Conservation (phyloP, 345 rosid species). For the Euphorbia lathyris region DNA sequence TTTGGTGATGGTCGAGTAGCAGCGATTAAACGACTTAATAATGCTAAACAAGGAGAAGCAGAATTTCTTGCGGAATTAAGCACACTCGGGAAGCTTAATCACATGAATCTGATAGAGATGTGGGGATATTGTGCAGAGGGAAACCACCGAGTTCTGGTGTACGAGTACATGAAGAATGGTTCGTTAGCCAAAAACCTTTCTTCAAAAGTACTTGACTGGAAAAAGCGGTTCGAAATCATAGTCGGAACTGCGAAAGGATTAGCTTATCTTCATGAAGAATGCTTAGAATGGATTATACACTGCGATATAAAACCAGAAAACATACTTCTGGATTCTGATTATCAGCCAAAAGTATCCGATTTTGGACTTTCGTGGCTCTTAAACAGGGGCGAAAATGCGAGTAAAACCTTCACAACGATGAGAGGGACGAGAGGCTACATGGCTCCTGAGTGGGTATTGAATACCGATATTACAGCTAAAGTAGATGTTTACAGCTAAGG, state of each 20-base stretch:
- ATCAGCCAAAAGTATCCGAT: background rate
- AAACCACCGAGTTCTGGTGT: slow-evolving; percentile 3
- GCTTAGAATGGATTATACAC: slow-evolving; percentile 2
- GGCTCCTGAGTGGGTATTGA: slow-evolving; percentile 7
- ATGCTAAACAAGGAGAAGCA: slow-evolving; percentile 1
- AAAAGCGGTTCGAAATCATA: background rate
- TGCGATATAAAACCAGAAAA: slow-evolving; percentile 5
- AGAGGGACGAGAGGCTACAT: slow-evolving; percentile 5
- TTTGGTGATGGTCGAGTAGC: slow-evolving; percentile 13
- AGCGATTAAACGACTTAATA: slow-evolving; percentile 1
- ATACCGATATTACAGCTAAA: background rate
- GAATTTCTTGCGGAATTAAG: slow-evolving; percentile 8
- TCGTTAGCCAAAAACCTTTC: background rate
- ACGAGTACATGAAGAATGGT: slow-evolving; percentile 1
- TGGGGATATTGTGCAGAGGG: slow-evolving; percentile 4
- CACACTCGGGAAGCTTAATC: slow-evolving; percentile 8
- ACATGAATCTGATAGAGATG: slow-evolving; percentile 5
- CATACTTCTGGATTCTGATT: slow-evolving; percentile 3
- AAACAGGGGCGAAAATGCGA: background rate
- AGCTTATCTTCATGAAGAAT: slow-evolving; percentile 7
- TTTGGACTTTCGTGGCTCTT: background rate
- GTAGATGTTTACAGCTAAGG: slow-evolving; percentile 6
- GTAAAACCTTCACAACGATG: background rate
- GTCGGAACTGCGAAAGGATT: slow-evolving; percentile 1
- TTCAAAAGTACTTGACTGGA: background rate